Evolutionary conservation across 2,329 filamentous ascomycete genomes (phyloP), one percentile per base, ranked within the genome.

Genomic region (Scytalidium lignicola): DNA sequence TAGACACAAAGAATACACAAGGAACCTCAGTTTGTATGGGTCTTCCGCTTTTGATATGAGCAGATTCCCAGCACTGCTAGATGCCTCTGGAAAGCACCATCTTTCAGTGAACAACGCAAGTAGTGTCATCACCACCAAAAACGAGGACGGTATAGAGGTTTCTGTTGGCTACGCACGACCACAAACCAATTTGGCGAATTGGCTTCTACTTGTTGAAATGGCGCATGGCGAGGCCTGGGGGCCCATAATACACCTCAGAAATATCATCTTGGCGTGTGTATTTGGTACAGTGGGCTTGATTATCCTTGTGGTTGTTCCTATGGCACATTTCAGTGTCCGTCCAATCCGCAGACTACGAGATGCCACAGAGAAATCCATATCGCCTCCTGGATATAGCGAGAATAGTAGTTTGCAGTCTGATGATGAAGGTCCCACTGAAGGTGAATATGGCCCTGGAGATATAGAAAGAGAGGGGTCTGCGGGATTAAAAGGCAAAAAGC

Each of bases 191-290:
- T 69, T 95, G 46, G 88, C 88, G 7, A 81, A 92, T 60, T 96
- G 91, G 91, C 82, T 88, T 4, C 71, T 96, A 3, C 60, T 95
- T 2, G 79, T 96, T 1, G 91, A 96, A 63, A 85, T 93, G 65
- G 74, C 81, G 2, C 81, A 82, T 54, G 65, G 65, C 19, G 90
- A 96, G 67, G 88, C 90, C 0, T 90, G 86, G 69, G 73, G 75
- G 7, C 87, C 90, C 0, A 90, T 96, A 50, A 69, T 74, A 22
- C 83, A 81, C 18, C 73, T 96, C n/a, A 82, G 88, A 18, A 83
- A 85, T 43, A 88, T 96, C 45, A 78, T 96, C 1, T 68, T 96
- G 2, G 88, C 82, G 4, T 95, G 89, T 53, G 86, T 95, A 0
- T 95, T 96, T 63, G 88, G 86, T 1, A 92, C 90, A 0, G 78